Conservation (phyloP, 208 protist species). For the Crithidia bombi region DNA sequence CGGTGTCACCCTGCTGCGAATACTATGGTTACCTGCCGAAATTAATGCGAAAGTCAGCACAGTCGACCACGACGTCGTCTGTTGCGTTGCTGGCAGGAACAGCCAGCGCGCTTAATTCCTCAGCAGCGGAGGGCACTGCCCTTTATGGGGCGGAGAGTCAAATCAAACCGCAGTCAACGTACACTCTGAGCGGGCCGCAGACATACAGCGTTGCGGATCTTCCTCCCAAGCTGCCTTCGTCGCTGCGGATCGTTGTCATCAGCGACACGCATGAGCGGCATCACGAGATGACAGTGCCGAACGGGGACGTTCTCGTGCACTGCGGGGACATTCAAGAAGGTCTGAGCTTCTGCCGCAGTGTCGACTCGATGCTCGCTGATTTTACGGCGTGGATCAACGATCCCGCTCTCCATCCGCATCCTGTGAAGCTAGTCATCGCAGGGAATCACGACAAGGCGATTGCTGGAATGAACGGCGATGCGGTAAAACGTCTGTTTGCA, state of each 20-base stretch:
- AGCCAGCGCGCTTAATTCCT: neutral
- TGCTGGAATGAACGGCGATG: conserved; percentile 27
- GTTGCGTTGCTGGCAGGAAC: neutral
- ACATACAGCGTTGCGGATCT: conserved; percentile 18
- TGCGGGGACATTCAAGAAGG: conserved; percentile 69
- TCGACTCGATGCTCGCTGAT: conserved; percentile 35
- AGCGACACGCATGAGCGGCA: conserved; percentile 81
- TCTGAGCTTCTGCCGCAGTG: conserved; percentile 27
- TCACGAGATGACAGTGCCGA: conserved; percentile 47
- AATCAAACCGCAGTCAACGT: conserved; percentile 8
- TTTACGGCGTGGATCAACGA: conserved; percentile 73
- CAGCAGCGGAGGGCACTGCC: neutral
- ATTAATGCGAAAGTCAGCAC: conserved; percentile 23
- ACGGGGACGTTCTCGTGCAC: conserved; percentile 74
- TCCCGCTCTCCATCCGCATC: conserved; percentile 58
- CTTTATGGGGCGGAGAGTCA: neutral
- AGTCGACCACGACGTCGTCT: conserved; percentile 2
- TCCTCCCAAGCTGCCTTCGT: conserved; percentile 33
- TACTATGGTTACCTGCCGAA: conserved; percentile 51
- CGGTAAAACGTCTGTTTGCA: conserved; percentile 37
- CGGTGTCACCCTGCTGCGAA: conserved; percentile 30
- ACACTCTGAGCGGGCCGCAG: conserved; percentile 28
- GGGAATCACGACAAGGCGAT: conserved; percentile 85
- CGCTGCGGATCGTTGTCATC: conserved; percentile 63
- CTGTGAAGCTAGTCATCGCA: conserved; percentile 83